Conservation (phyloP, 768 basidiomycete genomes). For the Lactarius pseudohatsudake region DNA sequence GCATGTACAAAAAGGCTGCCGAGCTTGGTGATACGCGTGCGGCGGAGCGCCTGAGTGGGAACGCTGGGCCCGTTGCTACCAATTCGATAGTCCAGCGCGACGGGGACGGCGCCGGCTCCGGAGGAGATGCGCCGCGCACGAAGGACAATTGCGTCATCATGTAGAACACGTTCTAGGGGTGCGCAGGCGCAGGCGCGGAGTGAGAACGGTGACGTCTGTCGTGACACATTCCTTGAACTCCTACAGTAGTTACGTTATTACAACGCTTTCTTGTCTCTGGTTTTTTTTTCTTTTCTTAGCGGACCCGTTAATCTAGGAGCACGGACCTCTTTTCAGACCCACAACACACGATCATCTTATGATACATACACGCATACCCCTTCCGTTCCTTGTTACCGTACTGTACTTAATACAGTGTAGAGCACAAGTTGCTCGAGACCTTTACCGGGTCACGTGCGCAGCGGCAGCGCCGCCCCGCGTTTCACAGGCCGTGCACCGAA, state of each 20-base stretch:
- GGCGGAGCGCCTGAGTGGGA: slow-evolving; percentile 70
- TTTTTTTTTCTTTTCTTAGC: background rate
- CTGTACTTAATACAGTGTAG: background rate
- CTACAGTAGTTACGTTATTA: slow-evolving; percentile 4
- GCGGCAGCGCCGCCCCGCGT: slow-evolving; percentile 31
- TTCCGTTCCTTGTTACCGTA: background rate
- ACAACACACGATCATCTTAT: background rate
- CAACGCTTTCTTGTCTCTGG: background rate
- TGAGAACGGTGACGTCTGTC: background rate
- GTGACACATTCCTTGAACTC: slow-evolving; percentile 2
- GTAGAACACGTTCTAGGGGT: slow-evolving; percentile 41
- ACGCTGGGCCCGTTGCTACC: slow-evolving; percentile 52
- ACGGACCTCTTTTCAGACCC: background rate
- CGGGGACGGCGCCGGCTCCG: slow-evolving; percentile 40
- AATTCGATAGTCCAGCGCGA: slow-evolving; percentile 63
- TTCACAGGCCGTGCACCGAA: slow-evolving; percentile 66
- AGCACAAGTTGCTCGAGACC: background rate
- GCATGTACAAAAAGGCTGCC: slow-evolving; percentile 88
- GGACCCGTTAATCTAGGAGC: slow-evolving; percentile 1
- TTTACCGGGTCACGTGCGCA: background rate
- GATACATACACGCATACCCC: slow-evolving; percentile 2
- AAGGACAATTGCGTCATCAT: slow-evolving; percentile 86
- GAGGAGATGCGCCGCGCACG: slow-evolving; percentile 42
- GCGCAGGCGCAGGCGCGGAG: background rate
- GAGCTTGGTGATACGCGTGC: slow-evolving; percentile 95